Base-by-base conservation (phyloP, 345 rosid genomes). In the Melaleuca alternifolia region DNA sequence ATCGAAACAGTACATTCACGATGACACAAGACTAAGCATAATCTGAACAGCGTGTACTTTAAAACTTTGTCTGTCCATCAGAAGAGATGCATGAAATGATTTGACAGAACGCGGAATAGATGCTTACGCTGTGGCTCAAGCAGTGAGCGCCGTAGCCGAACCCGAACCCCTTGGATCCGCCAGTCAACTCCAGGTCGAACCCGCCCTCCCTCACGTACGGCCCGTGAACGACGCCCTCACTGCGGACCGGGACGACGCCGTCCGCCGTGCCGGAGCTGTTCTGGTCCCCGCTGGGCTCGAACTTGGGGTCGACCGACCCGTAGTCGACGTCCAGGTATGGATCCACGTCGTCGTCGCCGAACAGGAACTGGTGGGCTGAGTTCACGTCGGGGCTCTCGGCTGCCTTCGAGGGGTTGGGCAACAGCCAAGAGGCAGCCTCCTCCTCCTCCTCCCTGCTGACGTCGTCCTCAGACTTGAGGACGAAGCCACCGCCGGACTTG, bases 361-460 rank as follows among this genome's bases (percentile, higher is more conserved):
- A 96, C 88, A 93, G 54, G 61, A 83, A 96, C 90, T 93, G 97
- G 18, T 71, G 79, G 79, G 94, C 97, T 10, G 96, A 90, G 83
- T 96, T 94, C 92, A 94, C 88, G 85, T 93, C 95, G 83, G 91
- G 87, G 82, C 89, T 89, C 76, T 92, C 94, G 56, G 85, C 94
- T 85, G 84, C 87, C 86, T 92, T 92, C 1, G 92, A 93, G 7
- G 97, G 98, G 88, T 93, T 94, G 3, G 93, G 95, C 11, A 96
- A 92, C 14, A 97, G 92, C 97, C 97, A 96, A 20, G 98, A 95
- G 1, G 92, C 96, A 2, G 98, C 94, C 88, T 96, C 99, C 6
- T 94, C 99, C 85, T 97, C 99, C 90, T 97, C 99, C 89, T 96
- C 98, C 87, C 91, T 88, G 87, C 94, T 93, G 85, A 91, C 95